Percentiles rank a stretch among this genome's conserved stretches.
phyloP scores from a whole-genome alignment of 1,139 yeast genomes.

The Pichia terricola region DNA sequence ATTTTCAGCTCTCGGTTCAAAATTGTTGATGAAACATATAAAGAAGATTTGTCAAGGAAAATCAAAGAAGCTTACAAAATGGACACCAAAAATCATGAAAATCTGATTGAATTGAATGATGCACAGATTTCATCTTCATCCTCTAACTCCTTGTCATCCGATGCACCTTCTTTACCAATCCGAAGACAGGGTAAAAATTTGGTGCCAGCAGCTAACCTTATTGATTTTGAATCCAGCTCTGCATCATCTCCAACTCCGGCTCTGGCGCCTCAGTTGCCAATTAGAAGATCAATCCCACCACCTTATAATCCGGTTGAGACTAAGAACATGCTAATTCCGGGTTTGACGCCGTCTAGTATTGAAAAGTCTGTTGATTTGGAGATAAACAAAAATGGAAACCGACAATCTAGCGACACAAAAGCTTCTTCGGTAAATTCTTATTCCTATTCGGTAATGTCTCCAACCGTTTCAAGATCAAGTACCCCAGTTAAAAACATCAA shows the following conservation, averaged over 20 bases:
- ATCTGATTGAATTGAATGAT: conserved; percentile 21
- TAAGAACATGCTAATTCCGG: conserved; percentile 17
- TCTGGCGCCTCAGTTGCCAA: conserved; percentile 13
- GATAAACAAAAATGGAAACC: too few species aligned
- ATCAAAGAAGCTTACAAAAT: conserved; percentile 42
- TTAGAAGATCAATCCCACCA: conserved; percentile 19
- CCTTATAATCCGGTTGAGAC: conserved; percentile 17
- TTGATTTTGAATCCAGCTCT: conserved; percentile 15
- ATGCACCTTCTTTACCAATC: background rate
- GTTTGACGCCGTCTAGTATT: conserved; percentile 12
- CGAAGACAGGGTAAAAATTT: background rate
- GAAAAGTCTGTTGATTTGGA: conserved; percentile 8
- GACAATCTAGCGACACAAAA: conserved; percentile 6
- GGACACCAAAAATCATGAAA: conserved; percentile 13
- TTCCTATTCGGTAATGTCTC: conserved; percentile 21
- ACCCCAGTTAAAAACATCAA: background rate
- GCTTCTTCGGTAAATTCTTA: conserved; percentile 9
- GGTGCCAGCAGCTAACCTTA: conserved; percentile 13
- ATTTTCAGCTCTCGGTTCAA: conserved; percentile 57
- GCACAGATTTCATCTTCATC: conserved; percentile 9
- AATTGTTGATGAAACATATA: conserved; percentile 50
- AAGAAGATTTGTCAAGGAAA: conserved; percentile 39
- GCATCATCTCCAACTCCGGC: background rate
- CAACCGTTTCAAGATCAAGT: conserved; percentile 22
- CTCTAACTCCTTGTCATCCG: background rate